Evolutionary conservation across 768 basidiomycete species (phyloP), one percentile per base, ranked within the genome.

Genomic region (Boletus pseudo-olivaceus): DNA sequence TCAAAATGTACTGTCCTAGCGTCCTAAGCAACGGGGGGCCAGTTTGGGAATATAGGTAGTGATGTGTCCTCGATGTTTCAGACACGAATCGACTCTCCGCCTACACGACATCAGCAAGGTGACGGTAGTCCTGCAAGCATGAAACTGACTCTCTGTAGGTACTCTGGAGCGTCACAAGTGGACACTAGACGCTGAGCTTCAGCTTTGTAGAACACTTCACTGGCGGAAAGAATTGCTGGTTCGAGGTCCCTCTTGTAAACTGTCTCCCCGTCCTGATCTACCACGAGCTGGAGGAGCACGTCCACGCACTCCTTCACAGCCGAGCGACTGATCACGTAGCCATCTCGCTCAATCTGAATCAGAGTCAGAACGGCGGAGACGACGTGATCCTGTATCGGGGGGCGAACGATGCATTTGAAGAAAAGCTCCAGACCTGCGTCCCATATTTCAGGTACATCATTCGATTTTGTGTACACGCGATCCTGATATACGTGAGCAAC

Each of bases 341-440:
- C 94, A 58, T 95, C 88, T 15, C 97, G 87, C 64, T 99, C 97
- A 49, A 92, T 83, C 56, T 84, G 89, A 51, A 99, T 85, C 72
- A 95, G 90, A 30, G 81, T 81, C 45, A 98, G 78, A 47, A 98
- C 78, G n/a, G 92, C 90, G 10, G 80, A 75, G 56, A 92, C 78
- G 57, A 98, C 71, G 62, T 93, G 90, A 30, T 85, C 82, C 61
- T 89, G 84, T 72, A 98, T 95, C 46, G 93, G 86, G 39, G 83
- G 76, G 46, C 78, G 77, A 58, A 94, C 83, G 64, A 97, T 92
- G 55, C 85, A 84, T 53, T 84, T 78, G 49, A 93, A 76, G 73
- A 99, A 98, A 29, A 97, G 79, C 20, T 84, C 75, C 27, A 90
- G 76, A 8, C 97, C 95, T 41, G 88, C 83, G 7, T 93, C 85